Percentiles rank a stretch among this genome's conserved stretches.
Evolutionary conservation across 345 rosid species (phyloP).

Genomic region (Brassica rapa): DNA sequence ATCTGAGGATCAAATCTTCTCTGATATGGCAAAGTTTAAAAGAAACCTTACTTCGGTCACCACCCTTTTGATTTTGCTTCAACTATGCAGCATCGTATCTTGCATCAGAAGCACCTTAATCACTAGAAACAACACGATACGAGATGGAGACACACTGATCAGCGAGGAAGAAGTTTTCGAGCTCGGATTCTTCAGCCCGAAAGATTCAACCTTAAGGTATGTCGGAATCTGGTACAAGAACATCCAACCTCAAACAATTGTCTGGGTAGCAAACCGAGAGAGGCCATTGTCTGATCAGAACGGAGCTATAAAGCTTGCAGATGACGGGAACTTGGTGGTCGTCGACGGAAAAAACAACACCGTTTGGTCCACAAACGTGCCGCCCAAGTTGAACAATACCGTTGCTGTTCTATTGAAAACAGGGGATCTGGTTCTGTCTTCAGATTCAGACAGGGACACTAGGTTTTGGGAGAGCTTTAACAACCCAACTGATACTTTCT

Average conservation of each 20-base stretch:
- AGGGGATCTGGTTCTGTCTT: slow-evolving; percentile 52
- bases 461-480: slow-evolving; percentile 57
- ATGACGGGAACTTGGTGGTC: slow-evolving; percentile 43
- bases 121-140: slow-evolving; percentile 43
- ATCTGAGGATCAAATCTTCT: not conserved
- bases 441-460: not conserved
- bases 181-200: slow-evolving; percentile 66
- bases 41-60: slow-evolving; percentile 2
- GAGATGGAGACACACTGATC: slow-evolving; percentile 53
- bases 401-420: slow-evolving; percentile 41
- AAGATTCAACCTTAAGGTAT: slow-evolving; percentile 46
- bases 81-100: slow-evolving; percentile 29
- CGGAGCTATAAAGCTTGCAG: slow-evolving; percentile 49
- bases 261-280: slow-evolving; percentile 77
- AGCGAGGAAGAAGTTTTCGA: slow-evolving; percentile 44
- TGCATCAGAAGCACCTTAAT: slow-evolving; percentile 37
- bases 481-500: slow-evolving; percentile 39
- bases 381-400: slow-evolving; percentile 19
- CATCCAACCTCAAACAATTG: slow-evolving; percentile 36
- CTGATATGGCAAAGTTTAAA: slow-evolving; percentile 1
- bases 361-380: slow-evolving; percentile 48
- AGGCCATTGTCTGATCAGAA: slow-evolving; percentile 44
- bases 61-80: slow-evolving; percentile 26
- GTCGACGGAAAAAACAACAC: slow-evolving; percentile 15
- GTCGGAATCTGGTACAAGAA: slow-evolving; percentile 70